These are phyloP conservation scores for Lentinula raphanica DNA, from an alignment of 768 basidiomycete species.

Conservation along the genomic window DNA sequence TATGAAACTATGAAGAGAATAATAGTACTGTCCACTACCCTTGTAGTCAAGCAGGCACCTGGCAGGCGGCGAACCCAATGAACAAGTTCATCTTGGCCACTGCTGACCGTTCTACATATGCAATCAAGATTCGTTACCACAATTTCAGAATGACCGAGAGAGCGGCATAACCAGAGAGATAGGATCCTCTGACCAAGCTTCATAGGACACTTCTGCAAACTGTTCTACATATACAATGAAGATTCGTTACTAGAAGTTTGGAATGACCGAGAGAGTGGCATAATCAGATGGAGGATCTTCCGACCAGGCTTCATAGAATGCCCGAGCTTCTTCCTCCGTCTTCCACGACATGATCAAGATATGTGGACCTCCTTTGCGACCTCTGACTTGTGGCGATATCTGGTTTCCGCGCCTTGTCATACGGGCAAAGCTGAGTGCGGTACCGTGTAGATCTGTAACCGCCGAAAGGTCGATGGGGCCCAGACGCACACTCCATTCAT, in stretches of 20 bases:
- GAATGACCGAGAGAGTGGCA: neutral
- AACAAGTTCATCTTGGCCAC: too few species aligned
- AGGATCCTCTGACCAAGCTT: slow-evolving; percentile 1
- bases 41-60: too few species aligned
- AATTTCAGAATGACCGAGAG: neutral
- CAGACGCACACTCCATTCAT: slow-evolving; percentile 2
- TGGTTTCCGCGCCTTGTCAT: neutral
- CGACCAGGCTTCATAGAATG: slow-evolving; percentile 4
- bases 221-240: neutral
- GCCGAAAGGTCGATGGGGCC: slow-evolving; percentile 2
- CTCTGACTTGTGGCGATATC: neutral
- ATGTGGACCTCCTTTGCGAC: neutral
- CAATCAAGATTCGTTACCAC: neutral
- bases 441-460: neutral
- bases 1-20: neutral
- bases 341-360: slow-evolving; percentile 5
- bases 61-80: too few species aligned
- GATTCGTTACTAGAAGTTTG: neutral
- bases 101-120: neutral
- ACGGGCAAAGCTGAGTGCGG: neutral
- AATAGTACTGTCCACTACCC: too few species aligned
- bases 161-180: neutral
- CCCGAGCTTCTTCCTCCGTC: slow-evolving; percentile 1
- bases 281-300: slow-evolving; percentile 2
- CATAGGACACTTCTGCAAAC: slow-evolving; percentile 4